A percentile compares a stretch with the other conserved stretches of the same genome.
Evolutionary conservation across 179 eudicot genomes (phyloP).

Genomic region (Silene vulgaris): DNA sequence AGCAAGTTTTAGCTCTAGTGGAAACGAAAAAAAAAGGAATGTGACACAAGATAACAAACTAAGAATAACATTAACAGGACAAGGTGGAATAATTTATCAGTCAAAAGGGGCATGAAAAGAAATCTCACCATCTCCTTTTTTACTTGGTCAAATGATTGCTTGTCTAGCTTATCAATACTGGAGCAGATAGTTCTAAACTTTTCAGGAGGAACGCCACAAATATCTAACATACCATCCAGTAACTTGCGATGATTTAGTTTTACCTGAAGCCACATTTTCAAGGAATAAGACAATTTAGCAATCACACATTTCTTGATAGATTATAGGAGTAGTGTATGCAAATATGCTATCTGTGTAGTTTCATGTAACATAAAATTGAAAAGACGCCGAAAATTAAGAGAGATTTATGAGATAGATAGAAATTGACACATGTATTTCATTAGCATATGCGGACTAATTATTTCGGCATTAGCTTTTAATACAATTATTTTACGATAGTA

Average conservation of each 20-base stretch:
- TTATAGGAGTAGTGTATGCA: too few relatives aligned
- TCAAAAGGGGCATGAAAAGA: background rate
- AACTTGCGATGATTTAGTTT: constrained; percentile 89
- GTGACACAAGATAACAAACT: too few relatives aligned
- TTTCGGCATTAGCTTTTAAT: background rate
- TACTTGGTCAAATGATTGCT: constrained; percentile 86
- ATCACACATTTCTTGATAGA: background rate
- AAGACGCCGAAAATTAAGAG: background rate
- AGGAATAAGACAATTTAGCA: background rate
- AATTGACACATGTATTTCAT: background rate
- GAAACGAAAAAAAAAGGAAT: background rate
- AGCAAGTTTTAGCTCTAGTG: too few relatives aligned
- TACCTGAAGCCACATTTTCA: constrained; percentile 42
- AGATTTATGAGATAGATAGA: background rate
- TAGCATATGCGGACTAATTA: background rate
- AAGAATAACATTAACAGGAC: background rate
- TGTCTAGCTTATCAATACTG: constrained; percentile 94
- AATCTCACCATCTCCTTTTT: constrained; percentile 76
- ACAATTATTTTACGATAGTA: background rate
- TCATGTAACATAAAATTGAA: background rate
- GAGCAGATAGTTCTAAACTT: constrained; percentile 93
- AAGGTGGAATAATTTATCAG: background rate
- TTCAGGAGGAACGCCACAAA: constrained; percentile 84
- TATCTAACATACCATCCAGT: constrained; percentile 85
- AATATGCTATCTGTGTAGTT: background rate